Percentiles rank a stretch among this genome's conserved stretches.
Evolutionary conservation across 23 red algal species (phyloP).

Genomic region (Gracilariopsis chorda): DNA sequence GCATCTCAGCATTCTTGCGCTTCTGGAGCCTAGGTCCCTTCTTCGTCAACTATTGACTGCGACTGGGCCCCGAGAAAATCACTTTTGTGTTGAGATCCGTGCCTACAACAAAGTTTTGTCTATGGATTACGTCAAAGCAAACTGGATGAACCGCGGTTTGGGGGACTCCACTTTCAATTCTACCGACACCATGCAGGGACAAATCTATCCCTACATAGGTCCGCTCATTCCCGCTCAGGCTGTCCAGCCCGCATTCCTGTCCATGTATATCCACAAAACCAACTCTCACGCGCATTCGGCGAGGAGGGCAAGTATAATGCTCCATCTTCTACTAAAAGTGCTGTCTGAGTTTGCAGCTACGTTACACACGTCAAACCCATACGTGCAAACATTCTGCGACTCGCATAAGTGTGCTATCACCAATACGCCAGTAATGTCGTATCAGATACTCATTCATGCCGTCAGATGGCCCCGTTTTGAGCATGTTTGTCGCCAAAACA

Average conservation of each 20-base stretch:
- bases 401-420: neutral
- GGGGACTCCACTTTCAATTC: neutral
- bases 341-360: neutral
- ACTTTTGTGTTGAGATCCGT: neutral
- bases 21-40: no score
- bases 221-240: neutral
- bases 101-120: neutral
- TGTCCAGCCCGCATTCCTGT: neutral
- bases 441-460: neutral
- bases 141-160: neutral
- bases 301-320: neutral
- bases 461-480: neutral
- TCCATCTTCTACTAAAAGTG: neutral
- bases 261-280: neutral
- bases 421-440: neutral
- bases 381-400: neutral
- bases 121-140: neutral
- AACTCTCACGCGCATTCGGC: neutral
- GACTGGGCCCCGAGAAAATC: no score
- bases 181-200: neutral
- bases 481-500: neutral
- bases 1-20: no score
- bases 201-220: neutral
- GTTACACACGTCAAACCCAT: neutral
- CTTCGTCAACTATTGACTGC: no score